Percentiles rank a stretch among this genome's conserved stretches.
phyloP scores from a whole-genome alignment of 1,284 basidiomycete genomes.

The Cystobasidium pallidum region DNA sequence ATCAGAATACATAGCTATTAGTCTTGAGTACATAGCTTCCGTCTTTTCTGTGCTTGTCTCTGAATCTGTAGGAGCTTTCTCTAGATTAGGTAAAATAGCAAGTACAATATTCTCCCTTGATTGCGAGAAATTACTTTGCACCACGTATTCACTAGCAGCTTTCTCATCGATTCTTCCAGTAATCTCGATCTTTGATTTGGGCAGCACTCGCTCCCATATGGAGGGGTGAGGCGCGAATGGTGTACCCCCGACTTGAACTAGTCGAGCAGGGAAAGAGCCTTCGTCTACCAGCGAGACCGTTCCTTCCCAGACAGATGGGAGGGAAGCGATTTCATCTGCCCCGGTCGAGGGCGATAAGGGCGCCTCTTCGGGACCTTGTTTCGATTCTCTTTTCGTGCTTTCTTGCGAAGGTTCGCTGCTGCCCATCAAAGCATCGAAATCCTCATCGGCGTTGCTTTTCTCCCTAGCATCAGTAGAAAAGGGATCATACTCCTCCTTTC shows the following conservation, averaged over 20 bases:
- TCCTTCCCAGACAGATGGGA: slow-evolving; percentile 51
- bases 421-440: slow-evolving; percentile 43
- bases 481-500: slow-evolving; percentile 43
- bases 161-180: slow-evolving; percentile 52
- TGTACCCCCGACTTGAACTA: slow-evolving; percentile 53
- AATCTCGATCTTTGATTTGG: slow-evolving; percentile 39
- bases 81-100: slow-evolving; percentile 50
- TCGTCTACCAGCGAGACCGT: slow-evolving; percentile 52
- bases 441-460: slow-evolving; percentile 33
- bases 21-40: slow-evolving; percentile 49
- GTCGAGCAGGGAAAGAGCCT: slow-evolving; percentile 51
- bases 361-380: neutral
- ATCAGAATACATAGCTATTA: slow-evolving; percentile 50
- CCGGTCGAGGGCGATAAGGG: neutral
- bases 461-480: slow-evolving; percentile 36
- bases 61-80: slow-evolving; percentile 46
- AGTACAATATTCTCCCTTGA: slow-evolving; percentile 52
- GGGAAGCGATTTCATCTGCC: neutral
- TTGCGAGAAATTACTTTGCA: slow-evolving; percentile 52
- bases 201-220: slow-evolving; percentile 51
- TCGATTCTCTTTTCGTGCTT: neutral
- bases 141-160: slow-evolving; percentile 53
- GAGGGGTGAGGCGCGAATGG: slow-evolving; percentile 47
- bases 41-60: slow-evolving; percentile 46
- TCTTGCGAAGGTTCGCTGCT: slow-evolving; percentile 8